Percentiles rank a stretch among this genome's conserved stretches.
Evolutionary conservation across 140 eudicot genomes (phyloP).

Genomic region (Cichorium intybus): DNA sequence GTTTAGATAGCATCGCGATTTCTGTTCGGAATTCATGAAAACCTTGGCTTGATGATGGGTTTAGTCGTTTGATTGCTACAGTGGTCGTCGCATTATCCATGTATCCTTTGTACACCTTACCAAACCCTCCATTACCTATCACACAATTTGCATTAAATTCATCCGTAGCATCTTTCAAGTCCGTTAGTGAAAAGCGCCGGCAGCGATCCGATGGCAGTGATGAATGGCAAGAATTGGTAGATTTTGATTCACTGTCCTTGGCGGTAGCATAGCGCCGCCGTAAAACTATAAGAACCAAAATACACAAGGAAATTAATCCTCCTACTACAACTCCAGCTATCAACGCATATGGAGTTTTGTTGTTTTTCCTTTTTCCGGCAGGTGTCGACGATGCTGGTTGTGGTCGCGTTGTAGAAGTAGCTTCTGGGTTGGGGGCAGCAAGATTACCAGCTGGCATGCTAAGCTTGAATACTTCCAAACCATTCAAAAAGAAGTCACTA

Average conservation of each 20-base stretch:
- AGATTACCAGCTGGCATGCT: constrained; percentile 7
- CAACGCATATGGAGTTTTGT: neutral
- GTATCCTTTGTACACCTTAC: constrained; percentile 55
- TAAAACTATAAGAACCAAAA: constrained; percentile 19
- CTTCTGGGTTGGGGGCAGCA: constrained; percentile 41
- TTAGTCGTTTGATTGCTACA: constrained; percentile 53
- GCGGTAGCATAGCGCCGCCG: constrained; percentile 13
- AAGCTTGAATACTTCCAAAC: constrained; percentile 33
- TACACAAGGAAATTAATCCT: constrained; percentile 14
- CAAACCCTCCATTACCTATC: constrained; percentile 56
- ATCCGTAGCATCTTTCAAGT: constrained; percentile 35
- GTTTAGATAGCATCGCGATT: constrained; percentile 39
- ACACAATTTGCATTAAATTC: constrained; percentile 32
- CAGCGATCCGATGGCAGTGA: constrained; percentile 48
- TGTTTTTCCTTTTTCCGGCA: neutral
- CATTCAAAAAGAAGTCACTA: constrained; percentile 19
- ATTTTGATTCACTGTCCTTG: constrained; percentile 32
- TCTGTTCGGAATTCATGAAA: constrained; percentile 43
- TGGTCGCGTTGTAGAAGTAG: neutral
- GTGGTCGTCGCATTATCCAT: constrained; percentile 25
- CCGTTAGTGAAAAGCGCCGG: constrained; percentile 37
- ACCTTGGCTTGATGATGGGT: constrained; percentile 53
- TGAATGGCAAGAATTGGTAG: constrained; percentile 26
- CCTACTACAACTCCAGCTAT: constrained; percentile 36
- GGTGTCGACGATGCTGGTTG: neutral